Percentiles rank a stretch among this genome's conserved stretches.
Conservation (phyloP, 495 filamentous ascomycete genomes). For the Terfezia claveryi region DNA sequence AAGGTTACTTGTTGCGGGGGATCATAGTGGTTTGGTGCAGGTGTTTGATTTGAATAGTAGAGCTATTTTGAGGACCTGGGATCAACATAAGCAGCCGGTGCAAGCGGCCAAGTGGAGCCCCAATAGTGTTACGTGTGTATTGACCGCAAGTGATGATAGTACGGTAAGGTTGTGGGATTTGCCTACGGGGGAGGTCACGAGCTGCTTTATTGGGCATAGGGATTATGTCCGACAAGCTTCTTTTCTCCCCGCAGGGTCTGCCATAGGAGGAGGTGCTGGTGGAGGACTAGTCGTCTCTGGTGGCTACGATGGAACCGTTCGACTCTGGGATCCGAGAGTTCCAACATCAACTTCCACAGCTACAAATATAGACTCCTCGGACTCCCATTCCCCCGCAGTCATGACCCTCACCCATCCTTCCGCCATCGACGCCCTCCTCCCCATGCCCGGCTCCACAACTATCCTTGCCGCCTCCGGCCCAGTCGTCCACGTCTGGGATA, state of each 20-base stretch:
- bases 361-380: background rate
- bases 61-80: conserved; percentile 90
- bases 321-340: conserved; percentile 74
- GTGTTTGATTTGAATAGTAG: conserved; percentile 79
- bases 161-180: conserved; percentile 90
- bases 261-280: conserved; percentile 34
- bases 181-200: conserved; percentile 48
- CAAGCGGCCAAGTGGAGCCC: conserved; percentile 81
- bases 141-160: conserved; percentile 72
- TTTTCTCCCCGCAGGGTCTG: conserved; percentile 41
- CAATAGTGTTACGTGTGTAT: conserved; percentile 57
- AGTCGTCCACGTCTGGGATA: conserved; percentile 79
- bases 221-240: conserved; percentile 77
- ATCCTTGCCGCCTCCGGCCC: conserved; percentile 67
- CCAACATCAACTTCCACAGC: conserved; percentile 20
- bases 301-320: conserved; percentile 82
- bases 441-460: conserved; percentile 66
- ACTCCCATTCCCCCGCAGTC: conserved; percentile 24
- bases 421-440: conserved; percentile 65
- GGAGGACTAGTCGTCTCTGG: conserved; percentile 63
- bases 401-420: conserved; percentile 87
- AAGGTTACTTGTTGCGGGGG: conserved; percentile 68
- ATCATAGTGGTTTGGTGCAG: conserved; percentile 74
- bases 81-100: conserved; percentile 82
- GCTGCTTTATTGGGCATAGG: conserved; percentile 63